Base-by-base conservation (phyloP, 148 eudicot species). In the Rhododendron molle region DNA sequence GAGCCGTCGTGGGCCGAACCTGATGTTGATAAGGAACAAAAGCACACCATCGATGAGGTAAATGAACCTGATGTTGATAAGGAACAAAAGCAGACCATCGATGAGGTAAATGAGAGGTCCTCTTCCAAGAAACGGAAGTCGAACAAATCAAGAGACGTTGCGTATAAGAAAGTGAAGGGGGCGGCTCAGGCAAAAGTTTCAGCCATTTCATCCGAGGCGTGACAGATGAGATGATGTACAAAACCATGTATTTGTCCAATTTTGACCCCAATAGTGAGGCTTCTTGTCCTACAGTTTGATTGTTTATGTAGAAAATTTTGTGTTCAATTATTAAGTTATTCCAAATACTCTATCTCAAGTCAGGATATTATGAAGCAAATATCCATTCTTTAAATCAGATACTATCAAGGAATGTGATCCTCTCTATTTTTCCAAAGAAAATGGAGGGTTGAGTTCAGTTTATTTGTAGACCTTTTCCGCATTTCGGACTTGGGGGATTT, bases 61-160 rank as follows among this genome's bases (percentile, higher is more conserved):
- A 86, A 76, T 38, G 88, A 81, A 58, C 74, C 74, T 40, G 84
- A 62, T 28, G 83, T 6, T 26, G 85, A 81, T 10, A 81, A 76
- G 34, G 81, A 77, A 38, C 47, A 89, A 21, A 86, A 88, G 32
- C 65, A 86, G 10, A 50, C 30, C 32, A 47, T 46, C 23, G 85
- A 83, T 78, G 88, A 90, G 43, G 58, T 6, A 43, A 84, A 78
- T 47, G 88, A 81, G 40, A 91, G 89, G 84, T 34, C 86, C 76
- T 88, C 91, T 46, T 86, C 88, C 1, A 96, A 94, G 89, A 94
- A 94, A 76, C 90, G 93, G 73, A 96, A 93, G 86, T 87, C 93
- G 8, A 86, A 86, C 2, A 89, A 87, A 87, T 93, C 96, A 20
- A 73, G 49, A 21, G 90, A 87, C 40, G 88, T 81, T 74, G 82